phyloP scores from a whole-genome alignment of 2,329 filamentous ascomycete species.

The Colletotrichum truncatum region DNA sequence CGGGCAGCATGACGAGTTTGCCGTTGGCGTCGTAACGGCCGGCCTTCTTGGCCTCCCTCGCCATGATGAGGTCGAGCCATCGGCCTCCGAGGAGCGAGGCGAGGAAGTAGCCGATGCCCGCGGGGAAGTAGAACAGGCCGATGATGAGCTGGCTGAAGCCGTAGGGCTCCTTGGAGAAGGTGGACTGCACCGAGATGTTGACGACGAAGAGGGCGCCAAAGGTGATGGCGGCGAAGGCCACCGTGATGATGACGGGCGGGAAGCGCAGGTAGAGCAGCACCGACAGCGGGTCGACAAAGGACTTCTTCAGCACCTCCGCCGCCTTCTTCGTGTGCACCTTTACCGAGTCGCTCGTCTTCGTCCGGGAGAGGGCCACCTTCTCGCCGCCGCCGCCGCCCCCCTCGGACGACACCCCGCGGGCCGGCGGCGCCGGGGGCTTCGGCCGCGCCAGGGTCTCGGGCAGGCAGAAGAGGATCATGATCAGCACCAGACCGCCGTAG shows the following conservation, averaged over 20 bases:
- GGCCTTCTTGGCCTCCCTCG: constrained; percentile 75
- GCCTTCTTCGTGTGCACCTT: constrained; percentile 64
- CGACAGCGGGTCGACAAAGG: constrained; percentile 76
- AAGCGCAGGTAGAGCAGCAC: constrained; percentile 78
- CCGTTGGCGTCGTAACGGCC: constrained; percentile 74
- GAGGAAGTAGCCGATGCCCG: constrained; percentile 76
- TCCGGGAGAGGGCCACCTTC: constrained; percentile 50
- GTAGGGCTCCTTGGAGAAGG: constrained; percentile 75
- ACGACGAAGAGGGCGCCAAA: constrained; percentile 81
- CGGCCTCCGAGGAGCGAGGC: constrained; percentile 75
- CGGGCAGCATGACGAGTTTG: constrained; percentile 73
- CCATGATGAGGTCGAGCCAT: constrained; percentile 87
- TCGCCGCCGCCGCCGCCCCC: too few relatives aligned
- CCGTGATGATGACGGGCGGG: constrained; percentile 76
- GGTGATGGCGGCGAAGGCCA: constrained; percentile 78
- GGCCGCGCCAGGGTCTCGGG: constrained; percentile 69
- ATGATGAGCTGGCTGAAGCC: constrained; percentile 73
- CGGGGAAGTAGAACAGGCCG: constrained; percentile 81
- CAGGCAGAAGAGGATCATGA: constrained; percentile 67
- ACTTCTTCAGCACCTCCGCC: constrained; percentile 63
- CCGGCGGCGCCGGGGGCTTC: constrained; percentile 30
- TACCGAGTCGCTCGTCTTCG: constrained; percentile 70
- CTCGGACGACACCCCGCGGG: neutral
- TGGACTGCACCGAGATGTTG: constrained; percentile 79
- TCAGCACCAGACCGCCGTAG: constrained; percentile 69